Percentiles rank a stretch among this genome's conserved stretches.
Evolutionary conservation across 2,329 filamentous ascomycete species (phyloP).

Genomic region (Penicillium griseofulvum): DNA sequence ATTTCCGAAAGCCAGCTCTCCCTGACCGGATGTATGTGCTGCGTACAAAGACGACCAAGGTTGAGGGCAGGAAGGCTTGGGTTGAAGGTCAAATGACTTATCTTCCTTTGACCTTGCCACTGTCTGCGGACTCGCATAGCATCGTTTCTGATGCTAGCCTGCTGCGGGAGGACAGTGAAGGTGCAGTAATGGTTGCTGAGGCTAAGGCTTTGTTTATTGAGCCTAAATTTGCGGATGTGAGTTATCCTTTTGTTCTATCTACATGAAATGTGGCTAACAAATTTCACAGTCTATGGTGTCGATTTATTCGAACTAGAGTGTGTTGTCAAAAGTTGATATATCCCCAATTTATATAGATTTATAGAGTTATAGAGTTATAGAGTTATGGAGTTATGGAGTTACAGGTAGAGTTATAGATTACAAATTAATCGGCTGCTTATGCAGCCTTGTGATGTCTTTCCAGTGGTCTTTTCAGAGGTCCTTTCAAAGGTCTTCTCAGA

Average conservation of each 20-base stretch:
- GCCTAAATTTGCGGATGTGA: constrained; percentile 38
- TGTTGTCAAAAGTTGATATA: background rate
- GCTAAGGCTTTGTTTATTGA: constrained; percentile 40
- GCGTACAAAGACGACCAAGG: constrained; percentile 31
- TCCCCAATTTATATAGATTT: background rate
- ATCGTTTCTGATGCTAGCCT: constrained; percentile 12
- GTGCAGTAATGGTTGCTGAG: constrained; percentile 33
- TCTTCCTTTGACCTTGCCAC: constrained; percentile 18
- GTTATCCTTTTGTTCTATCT: constrained; percentile 5
- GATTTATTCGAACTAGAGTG: constrained; percentile 23
- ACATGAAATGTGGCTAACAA: background rate
- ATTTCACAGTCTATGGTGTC: constrained; percentile 33
- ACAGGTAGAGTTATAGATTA: background rate
- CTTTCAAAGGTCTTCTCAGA: too few species aligned
- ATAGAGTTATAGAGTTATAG: background rate
- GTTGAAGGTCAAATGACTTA: constrained; percentile 33
- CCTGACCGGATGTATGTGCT: constrained; percentile 35
- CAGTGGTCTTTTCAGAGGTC: too few species aligned
- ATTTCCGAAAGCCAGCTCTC: constrained; percentile 35
- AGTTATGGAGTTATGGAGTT: too few species aligned
- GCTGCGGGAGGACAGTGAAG: constrained; percentile 21
- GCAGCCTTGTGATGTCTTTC: too few species aligned
- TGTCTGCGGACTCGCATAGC: constrained; percentile 1
- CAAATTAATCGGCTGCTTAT: background rate
- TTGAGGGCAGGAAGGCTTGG: constrained; percentile 40